Base-by-base conservation (phyloP, 2,329 filamentous ascomycete genomes). In the Falciphora oryzae region DNA sequence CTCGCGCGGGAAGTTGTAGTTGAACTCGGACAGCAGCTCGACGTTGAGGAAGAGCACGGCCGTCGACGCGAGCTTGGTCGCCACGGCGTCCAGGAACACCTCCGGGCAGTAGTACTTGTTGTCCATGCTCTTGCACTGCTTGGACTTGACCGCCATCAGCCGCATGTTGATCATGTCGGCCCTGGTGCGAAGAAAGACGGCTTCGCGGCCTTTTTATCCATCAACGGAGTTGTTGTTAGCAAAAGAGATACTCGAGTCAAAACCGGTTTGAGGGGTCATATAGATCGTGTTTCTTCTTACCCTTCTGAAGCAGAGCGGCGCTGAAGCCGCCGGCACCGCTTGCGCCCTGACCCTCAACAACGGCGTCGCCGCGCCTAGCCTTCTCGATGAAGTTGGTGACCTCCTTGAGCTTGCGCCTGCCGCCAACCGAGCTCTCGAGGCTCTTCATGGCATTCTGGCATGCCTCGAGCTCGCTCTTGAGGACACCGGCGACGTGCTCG, bases 81-180 rank as follows among this genome's bases (percentile, higher is more conserved):
- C 93, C 2, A 97, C 95, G 3, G 96, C 93, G 72, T 99, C 93
- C n/a, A 99, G 86, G 80, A 99, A 99, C 22, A 99, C 86, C 75
- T 99, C 95, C 0, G 95, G 95, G 73, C 95, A 99, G 78, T 95
- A 87, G 78, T 98, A 97, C 80, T 97, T 97, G 81, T 97, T 97
- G 72, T 89, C 89, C 69, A 89, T 83, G 69, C 81, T 86, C 66
- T 88, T 85, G 77, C 95, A 99, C 77, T 97, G 93, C 75, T 94
- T 92, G 22, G 91, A 95, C 75, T 94, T 95, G 65, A 97, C 83
- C 58, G 95, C 95, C 65, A 91, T 76, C 50, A 98, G 84, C 27
- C 95, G 90, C 87, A 98, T 92, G 74, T 91, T 93, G 75, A 99
- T 87, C 64, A 97, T 90, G 67, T 94, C 90, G 28, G 93, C 89